phyloP scores from a whole-genome alignment of 2,329 filamentous ascomycete genomes.

The Fusarium camptoceras region DNA sequence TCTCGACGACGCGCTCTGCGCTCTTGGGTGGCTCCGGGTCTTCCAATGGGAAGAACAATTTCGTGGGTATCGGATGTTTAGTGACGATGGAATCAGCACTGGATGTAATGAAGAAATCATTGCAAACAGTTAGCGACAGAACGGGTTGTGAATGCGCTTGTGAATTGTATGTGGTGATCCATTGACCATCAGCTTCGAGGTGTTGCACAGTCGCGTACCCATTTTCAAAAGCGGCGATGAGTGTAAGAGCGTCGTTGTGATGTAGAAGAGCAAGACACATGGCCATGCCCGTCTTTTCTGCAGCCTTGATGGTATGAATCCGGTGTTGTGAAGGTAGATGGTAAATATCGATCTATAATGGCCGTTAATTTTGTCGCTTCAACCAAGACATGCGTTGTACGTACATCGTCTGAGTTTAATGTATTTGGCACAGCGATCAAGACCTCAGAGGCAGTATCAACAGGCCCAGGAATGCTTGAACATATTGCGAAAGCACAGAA shows the following conservation, averaged over 20 bases:
- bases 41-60: slow-evolving; percentile 34
- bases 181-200: slow-evolving; percentile 57
- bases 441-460: slow-evolving; percentile 56
- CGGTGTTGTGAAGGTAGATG: slow-evolving; percentile 80
- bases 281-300: slow-evolving; percentile 78
- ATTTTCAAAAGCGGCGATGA: slow-evolving; percentile 87
- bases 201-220: slow-evolving; percentile 77
- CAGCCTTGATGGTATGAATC: slow-evolving; percentile 66
- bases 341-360: slow-evolving; percentile 78
- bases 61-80: slow-evolving; percentile 74
- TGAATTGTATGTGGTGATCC: slow-evolving; percentile 69
- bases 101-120: slow-evolving; percentile 77
- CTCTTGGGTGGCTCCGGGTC: neutral
- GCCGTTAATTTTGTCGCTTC: slow-evolving; percentile 3
- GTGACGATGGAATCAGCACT: slow-evolving; percentile 83
- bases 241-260: slow-evolving; percentile 62
- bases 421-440: slow-evolving; percentile 86
- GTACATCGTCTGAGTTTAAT: slow-evolving; percentile 75
- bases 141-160: slow-evolving; percentile 83
- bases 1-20: slow-evolving; percentile 44
- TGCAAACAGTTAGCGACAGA: slow-evolving; percentile 74
- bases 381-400: neutral
- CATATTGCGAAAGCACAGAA: slow-evolving; percentile 87
- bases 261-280: slow-evolving; percentile 81
- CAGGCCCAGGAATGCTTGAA: slow-evolving; percentile 47